phyloP scores from a whole-genome alignment of 2,329 filamentous ascomycete species.

The Ophiocordyceps sinensis region DNA sequence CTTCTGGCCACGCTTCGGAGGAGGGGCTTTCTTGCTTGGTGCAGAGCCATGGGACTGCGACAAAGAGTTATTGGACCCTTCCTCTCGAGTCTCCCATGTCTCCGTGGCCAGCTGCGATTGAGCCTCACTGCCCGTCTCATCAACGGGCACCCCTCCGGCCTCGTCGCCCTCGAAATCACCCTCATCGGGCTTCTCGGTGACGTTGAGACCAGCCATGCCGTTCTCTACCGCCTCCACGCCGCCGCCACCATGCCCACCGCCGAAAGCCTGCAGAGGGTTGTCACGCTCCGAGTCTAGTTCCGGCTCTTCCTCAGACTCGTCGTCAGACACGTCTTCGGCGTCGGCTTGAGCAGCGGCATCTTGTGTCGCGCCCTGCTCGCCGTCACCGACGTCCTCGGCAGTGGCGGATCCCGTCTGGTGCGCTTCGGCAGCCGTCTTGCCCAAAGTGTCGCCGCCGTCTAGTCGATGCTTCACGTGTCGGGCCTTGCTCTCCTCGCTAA shows the following conservation, averaged over 20 bases:
- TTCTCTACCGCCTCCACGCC: slow-evolving; percentile 12
- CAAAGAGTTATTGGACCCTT: slow-evolving; percentile 2
- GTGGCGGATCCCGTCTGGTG: slow-evolving; percentile 6
- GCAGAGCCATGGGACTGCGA: slow-evolving; percentile 2
- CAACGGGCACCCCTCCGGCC: slow-evolving; percentile 11
- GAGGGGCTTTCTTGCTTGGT: slow-evolving; percentile 23
- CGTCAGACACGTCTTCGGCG: slow-evolving; percentile 16
- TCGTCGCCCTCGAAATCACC: slow-evolving; percentile 5
- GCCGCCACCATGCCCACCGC: slow-evolving; percentile 11
- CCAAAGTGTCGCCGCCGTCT: slow-evolving; percentile 10
- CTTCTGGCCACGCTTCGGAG: slow-evolving; percentile 57
- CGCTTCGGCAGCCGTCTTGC: slow-evolving; percentile 1
- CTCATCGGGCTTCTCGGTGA: slow-evolving; percentile 7
- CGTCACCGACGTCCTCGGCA: slow-evolving; percentile 8
- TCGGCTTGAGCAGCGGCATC: slow-evolving; percentile 10
- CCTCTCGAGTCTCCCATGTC: slow-evolving; percentile 7
- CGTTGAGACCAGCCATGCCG: slow-evolving; percentile 10
- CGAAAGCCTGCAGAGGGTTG: slow-evolving; percentile 21
- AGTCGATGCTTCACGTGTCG: slow-evolving; percentile 59
- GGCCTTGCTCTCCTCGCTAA: slow-evolving; percentile 75
- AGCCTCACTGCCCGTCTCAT: slow-evolving; percentile 5
- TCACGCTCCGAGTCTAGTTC: slow-evolving; percentile 16
- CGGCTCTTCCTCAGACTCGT: slow-evolving; percentile 18
- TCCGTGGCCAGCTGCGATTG: slow-evolving; percentile 4
- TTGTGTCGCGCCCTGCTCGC: slow-evolving; percentile 5